Percentiles rank a stretch among this genome's conserved stretches.
Evolutionary conservation across 768 basidiomycete species (phyloP).

Genomic region (Flagelloscypha sp.): DNA sequence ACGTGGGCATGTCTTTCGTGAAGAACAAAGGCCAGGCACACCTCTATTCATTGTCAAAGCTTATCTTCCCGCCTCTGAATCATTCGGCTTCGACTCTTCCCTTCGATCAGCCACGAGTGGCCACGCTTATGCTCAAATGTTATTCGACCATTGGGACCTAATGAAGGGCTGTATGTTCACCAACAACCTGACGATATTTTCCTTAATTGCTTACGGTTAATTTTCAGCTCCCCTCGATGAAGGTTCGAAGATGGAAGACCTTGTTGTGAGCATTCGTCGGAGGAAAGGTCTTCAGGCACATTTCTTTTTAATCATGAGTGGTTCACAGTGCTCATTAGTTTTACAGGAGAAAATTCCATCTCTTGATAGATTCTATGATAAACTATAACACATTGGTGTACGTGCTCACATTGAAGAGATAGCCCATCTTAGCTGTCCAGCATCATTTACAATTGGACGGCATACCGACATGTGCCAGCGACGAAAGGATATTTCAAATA

Average conservation of each 20-base stretch:
- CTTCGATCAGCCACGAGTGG: constrained; percentile 51
- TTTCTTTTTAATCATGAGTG: neutral
- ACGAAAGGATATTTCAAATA: no score
- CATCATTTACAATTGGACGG: no score
- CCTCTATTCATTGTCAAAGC: constrained; percentile 71
- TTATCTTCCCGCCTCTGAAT: constrained; percentile 46
- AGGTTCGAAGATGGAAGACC: constrained; percentile 45
- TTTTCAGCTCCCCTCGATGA: constrained; percentile 37
- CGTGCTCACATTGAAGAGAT: no score
- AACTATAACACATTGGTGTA: no score
- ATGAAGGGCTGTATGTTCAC: constrained; percentile 31
- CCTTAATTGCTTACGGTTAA: neutral
- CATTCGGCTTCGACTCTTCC: constrained; percentile 61
- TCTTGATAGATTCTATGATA: constrained; percentile 49
- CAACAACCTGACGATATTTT: neutral
- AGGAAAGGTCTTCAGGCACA: constrained; percentile 54
- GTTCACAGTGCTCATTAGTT: constrained; percentile 1
- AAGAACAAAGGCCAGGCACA: constrained; percentile 59
- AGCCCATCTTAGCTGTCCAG: no score
- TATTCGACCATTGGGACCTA: constrained; percentile 47
- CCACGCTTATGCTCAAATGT: constrained; percentile 62
- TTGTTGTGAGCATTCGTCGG: constrained; percentile 42
- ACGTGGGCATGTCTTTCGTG: constrained; percentile 60
- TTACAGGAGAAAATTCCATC: constrained; percentile 43
- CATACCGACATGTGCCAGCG: no score